Conservation (phyloP, 1,284 basidiomycete genomes). For the Trichosporon sp. region DNA sequence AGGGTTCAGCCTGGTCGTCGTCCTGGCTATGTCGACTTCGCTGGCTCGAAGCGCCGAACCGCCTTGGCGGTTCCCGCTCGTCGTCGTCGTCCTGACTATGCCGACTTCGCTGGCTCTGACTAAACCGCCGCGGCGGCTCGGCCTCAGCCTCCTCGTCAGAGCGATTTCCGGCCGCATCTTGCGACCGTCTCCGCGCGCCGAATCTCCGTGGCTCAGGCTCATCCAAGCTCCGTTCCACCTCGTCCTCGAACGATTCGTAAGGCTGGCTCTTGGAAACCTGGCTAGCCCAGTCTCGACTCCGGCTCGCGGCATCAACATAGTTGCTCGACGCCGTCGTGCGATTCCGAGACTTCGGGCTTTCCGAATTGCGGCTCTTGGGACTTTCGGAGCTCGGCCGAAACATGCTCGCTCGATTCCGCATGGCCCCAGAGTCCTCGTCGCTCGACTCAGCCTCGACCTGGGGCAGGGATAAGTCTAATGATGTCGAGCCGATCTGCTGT, state of each 20-base stretch:
- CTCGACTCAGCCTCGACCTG: slow-evolving; percentile 19
- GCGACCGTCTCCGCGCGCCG: background rate
- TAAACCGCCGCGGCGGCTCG: background rate
- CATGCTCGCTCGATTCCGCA: background rate
- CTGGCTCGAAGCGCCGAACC: too few relatives aligned
- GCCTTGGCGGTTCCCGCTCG: too few relatives aligned
- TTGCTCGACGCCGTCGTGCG: background rate
- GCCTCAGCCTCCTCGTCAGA: background rate
- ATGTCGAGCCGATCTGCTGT: background rate
- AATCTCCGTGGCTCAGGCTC: background rate
- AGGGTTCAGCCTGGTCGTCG: too few relatives aligned
- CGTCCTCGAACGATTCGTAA: background rate
- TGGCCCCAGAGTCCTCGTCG: background rate
- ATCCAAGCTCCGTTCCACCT: background rate
- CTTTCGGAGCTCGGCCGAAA: background rate
- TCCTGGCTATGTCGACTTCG: too few relatives aligned
- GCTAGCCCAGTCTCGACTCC: background rate
- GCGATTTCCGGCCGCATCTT: background rate
- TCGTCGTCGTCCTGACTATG: too few relatives aligned
- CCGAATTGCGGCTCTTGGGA: slow-evolving; percentile 17
- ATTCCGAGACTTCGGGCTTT: background rate
- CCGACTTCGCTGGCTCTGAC: too few relatives aligned
- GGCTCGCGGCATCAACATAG: background rate
- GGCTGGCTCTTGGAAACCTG: background rate
- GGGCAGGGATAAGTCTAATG: slow-evolving; percentile 22